phyloP scores from a whole-genome alignment of 148 eudicot species.

The Silene uniflora region DNA sequence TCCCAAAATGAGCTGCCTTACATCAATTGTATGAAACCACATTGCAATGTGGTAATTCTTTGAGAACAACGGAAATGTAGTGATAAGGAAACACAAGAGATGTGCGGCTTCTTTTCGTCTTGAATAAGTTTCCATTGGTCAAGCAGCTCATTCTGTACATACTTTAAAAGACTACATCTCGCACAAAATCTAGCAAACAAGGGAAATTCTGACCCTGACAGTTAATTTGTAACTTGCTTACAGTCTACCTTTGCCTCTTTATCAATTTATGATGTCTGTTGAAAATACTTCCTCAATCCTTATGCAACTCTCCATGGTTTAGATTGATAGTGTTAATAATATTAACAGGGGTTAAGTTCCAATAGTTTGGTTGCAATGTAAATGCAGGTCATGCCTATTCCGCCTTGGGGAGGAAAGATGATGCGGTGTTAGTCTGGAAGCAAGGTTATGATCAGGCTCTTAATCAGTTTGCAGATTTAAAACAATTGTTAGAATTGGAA shows the following conservation, averaged over 20 bases:
- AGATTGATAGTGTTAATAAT: neutral
- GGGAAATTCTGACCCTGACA: neutral
- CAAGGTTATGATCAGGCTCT: constrained; percentile 82
- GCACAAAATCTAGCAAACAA: neutral
- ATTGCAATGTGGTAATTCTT: neutral
- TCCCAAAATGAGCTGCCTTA: neutral
- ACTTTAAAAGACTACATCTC: neutral
- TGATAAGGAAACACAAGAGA: neutral
- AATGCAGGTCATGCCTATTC: constrained; percentile 75
- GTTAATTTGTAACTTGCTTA: neutral
- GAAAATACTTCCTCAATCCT: neutral
- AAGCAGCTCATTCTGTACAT: neutral
- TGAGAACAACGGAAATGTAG: neutral
- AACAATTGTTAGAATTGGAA: constrained; percentile 83
- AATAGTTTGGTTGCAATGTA: constrained; percentile 3
- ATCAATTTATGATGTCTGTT: constrained; percentile 2
- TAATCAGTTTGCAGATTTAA: constrained; percentile 69
- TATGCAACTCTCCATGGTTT: neutral
- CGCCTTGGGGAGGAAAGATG: constrained; percentile 78
- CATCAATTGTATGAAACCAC: neutral
- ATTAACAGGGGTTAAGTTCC: constrained; percentile 1
- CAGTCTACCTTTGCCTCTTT: neutral
- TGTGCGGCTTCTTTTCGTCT: neutral
- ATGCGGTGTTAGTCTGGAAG: constrained; percentile 78
- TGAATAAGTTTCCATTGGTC: neutral